Conservation (phyloP, 2,329 filamentous ascomycete genomes). For the Emergomyces africanus region DNA sequence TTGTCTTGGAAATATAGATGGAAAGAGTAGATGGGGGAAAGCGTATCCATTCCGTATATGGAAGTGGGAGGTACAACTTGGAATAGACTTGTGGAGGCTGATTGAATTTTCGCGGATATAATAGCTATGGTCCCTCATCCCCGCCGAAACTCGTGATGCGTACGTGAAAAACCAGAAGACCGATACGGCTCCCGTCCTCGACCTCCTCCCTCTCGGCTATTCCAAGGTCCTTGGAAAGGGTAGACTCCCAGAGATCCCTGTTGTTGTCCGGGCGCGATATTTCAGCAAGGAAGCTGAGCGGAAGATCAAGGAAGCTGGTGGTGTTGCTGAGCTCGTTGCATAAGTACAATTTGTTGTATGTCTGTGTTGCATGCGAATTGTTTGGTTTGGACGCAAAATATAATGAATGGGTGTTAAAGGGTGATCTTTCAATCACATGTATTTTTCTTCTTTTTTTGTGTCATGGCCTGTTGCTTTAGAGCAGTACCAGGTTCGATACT, state of each 20-base stretch:
- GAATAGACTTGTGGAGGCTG: background rate
- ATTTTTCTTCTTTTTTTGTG: background rate
- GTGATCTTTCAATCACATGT: background rate
- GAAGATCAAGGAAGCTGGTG: conserved; percentile 98
- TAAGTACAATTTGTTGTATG: conserved; percentile 35
- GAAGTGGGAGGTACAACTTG: background rate
- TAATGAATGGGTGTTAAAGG: conserved; percentile 1
- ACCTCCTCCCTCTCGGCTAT: conserved; percentile 95
- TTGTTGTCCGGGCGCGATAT: conserved; percentile 91
- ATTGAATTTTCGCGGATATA: conserved; percentile 7
- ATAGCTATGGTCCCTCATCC: conserved; percentile 91
- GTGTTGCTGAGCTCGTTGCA: conserved; percentile 89
- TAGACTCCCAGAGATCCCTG: conserved; percentile 78
- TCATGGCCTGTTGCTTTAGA: background rate
- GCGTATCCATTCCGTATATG: background rate
- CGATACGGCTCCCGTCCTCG: conserved; percentile 93
- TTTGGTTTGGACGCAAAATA: background rate
- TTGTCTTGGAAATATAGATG: conserved; percentile 1
- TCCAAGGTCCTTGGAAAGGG: conserved; percentile 99
- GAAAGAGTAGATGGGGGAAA: background rate
- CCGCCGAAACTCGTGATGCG: conserved; percentile 80
- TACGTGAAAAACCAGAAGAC: conserved; percentile 66
- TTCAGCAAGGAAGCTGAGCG: conserved; percentile 93
- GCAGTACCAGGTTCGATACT: background rate
- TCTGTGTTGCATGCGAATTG: background rate